Conservation (phyloP, 2,329 filamentous ascomycete species). For the Didymella arachidicola region DNA sequence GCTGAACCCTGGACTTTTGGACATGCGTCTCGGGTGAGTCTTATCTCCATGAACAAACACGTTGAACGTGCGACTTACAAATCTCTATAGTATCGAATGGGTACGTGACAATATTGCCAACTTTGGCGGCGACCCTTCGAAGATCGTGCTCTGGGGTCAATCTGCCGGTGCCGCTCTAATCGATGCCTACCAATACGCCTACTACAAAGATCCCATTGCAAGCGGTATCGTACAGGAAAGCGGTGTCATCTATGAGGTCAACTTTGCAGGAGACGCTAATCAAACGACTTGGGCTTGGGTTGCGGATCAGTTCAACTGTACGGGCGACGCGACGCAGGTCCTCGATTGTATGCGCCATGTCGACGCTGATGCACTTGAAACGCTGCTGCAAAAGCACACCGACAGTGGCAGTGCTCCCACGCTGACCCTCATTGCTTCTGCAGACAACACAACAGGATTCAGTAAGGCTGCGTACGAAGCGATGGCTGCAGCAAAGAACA, state of each 20-base stretch:
- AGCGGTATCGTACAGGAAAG: conserved; percentile 43
- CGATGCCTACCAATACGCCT: conserved; percentile 51
- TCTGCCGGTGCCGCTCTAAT: conserved; percentile 34
- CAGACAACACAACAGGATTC: not conserved
- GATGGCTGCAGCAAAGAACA: not conserved
- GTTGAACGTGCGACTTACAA: conserved; percentile 34
- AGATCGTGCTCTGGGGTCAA: conserved; percentile 47
- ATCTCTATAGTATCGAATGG: conserved; percentile 36
- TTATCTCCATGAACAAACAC: not conserved
- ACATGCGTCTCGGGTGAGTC: conserved; percentile 24
- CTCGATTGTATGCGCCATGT: not conserved
- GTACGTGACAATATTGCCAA: conserved; percentile 47
- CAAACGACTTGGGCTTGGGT: not conserved
- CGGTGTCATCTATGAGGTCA: not conserved
- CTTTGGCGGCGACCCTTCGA: conserved; percentile 33
- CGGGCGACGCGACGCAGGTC: not conserved
- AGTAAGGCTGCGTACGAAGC: not conserved
- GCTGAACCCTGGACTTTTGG: conserved; percentile 48
- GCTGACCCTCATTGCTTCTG: not conserved
- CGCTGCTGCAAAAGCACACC: not conserved
- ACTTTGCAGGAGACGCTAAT: not conserved
- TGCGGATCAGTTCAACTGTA: not conserved
- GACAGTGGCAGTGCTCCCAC: not conserved
- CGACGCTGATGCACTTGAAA: not conserved
- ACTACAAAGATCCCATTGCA: conserved; percentile 56